Base-by-base conservation (phyloP, 345 rosid species). In the Euphorbia peplus region DNA sequence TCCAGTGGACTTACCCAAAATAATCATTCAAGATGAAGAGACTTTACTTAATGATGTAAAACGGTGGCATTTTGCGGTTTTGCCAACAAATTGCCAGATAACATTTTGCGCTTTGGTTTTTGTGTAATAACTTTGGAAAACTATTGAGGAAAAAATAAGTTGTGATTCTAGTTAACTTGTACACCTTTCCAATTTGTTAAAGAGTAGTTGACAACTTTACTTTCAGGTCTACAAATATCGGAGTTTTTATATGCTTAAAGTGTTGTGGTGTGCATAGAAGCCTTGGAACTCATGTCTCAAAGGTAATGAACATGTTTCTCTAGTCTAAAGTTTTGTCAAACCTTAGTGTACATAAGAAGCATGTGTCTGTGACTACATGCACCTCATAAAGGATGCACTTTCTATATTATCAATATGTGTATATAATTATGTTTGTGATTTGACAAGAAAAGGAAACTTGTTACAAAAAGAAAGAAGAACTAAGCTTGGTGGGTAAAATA, bases 231-330 rank as follows among this genome's bases (percentile, higher is more conserved):
- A 92, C 92, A 59, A 95, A 95, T 75, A 92, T 95, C 58, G 99
- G 99, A 71, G 99, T 95, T 60, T 95, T 95, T 73, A 72, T 95
- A 70, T 95, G 99, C 85, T 81, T 95, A 80, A 95, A 95, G 83
- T 95, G 99, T 70, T 90, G 97, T 47, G 93, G 97, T 60, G 96
- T 90, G 62, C 99, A 95, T 80, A 88, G 98, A 87, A 90, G 98
- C 81, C 91, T 92, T 75, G 98, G 99, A 60, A 76, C 90, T n/a
- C 95, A 91, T 68, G 76, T 92, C 78, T 95, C 99, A 50, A 95
- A 92, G 97, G 99, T 95, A 77, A 76, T n/a, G 63, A 56, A 62
- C 64, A 18, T 50, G 28, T 70, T 59, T 66, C 74, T 70, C 16
- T 26, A 26, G 4, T 30, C 53, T 61, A 70, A 19, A 60, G 14